These are phyloP conservation scores for Acacia pycnantha DNA, from an alignment of 331 rosid genomes.

Conservation along the genomic window DNA sequence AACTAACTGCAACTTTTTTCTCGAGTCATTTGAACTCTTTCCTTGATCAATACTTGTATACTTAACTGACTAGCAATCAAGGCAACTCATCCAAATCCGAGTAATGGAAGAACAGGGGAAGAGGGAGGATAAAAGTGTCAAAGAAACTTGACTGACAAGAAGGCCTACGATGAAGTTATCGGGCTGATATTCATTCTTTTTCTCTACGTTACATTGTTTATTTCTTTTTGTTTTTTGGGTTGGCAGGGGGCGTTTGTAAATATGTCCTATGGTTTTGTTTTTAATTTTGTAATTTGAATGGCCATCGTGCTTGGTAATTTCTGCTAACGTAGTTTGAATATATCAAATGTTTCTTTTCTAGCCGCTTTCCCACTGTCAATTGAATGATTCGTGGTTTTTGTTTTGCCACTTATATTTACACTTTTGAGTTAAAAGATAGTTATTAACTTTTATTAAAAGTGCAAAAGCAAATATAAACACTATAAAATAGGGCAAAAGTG, in stretches of 20 bases:
- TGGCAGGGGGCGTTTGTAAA: conserved; percentile 20
- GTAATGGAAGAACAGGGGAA: conserved; percentile 45
- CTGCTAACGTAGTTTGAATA: conserved; percentile 23
- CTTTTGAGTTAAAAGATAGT: neutral
- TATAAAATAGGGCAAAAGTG: too few relatives aligned
- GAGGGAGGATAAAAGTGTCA: conserved; percentile 29
- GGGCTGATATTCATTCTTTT: conserved; percentile 44
- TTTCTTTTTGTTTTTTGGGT: neutral
- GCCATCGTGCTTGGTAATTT: conserved; percentile 24
- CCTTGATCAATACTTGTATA: conserved; percentile 30
- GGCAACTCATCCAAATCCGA: conserved; percentile 38
- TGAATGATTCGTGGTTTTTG: neutral
- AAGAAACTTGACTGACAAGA: conserved; percentile 40
- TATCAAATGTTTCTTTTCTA: conserved; percentile 24
- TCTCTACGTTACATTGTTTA: conserved; percentile 20
- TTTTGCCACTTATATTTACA: neutral
- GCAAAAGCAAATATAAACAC: too few relatives aligned
- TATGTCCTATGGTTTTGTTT: conserved; percentile 38
- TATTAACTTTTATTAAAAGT: too few relatives aligned
- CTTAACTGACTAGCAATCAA: conserved; percentile 43
- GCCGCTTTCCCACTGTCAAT: conserved; percentile 19
- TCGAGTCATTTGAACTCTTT: conserved; percentile 29
- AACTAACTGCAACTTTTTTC: conserved; percentile 34
- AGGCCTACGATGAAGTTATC: conserved; percentile 38
- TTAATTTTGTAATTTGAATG: conserved; percentile 31